phyloP scores from a whole-genome alignment of 176 grass and related monocot genomes.

The Oryza coarctata region DNA sequence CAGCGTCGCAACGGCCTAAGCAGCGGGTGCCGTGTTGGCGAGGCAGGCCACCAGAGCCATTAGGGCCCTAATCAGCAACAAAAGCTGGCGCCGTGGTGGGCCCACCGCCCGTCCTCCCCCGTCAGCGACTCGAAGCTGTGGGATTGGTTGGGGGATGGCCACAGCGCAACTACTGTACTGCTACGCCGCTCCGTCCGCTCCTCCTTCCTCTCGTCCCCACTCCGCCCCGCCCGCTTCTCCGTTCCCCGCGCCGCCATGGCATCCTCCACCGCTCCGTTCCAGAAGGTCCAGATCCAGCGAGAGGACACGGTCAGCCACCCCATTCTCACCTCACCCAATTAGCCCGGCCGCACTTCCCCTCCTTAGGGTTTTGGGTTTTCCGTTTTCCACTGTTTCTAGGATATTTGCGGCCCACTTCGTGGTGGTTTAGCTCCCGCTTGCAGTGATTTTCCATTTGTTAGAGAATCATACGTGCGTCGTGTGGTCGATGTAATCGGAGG shows the following conservation, averaged over 20 bases:
- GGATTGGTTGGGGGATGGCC: conserved; percentile 20
- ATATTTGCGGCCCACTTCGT: not conserved
- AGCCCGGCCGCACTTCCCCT: not conserved
- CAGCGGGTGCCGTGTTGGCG: not conserved
- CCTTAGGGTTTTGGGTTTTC: conserved; percentile 2
- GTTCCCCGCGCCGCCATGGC: conserved; percentile 47
- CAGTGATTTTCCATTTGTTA: not conserved
- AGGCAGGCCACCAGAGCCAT: not conserved
- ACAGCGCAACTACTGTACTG: conserved; percentile 33
- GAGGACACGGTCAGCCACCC: conserved; percentile 55
- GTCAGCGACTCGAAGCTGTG: too few species aligned
- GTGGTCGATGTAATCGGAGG: not conserved
- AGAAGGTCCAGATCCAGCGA: conserved; percentile 84
- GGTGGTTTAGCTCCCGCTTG: not conserved
- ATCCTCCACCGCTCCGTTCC: conserved; percentile 45
- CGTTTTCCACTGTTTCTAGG: not conserved
- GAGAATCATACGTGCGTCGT: not conserved
- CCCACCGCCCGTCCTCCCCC: not conserved
- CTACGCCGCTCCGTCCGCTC: conserved; percentile 24
- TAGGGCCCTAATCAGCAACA: too few species aligned
- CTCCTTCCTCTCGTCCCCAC: conserved; percentile 3
- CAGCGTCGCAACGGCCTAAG: not conserved
- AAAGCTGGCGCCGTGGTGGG: not conserved
- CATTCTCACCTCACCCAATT: too few species aligned
- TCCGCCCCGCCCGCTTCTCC: conserved; percentile 8